A percentile compares a stretch with the other conserved stretches of the same genome.
These are phyloP conservation scores for Madurella fahalii DNA, from an alignment of 2,329 filamentous ascomycete species.

Conservation along the genomic window DNA sequence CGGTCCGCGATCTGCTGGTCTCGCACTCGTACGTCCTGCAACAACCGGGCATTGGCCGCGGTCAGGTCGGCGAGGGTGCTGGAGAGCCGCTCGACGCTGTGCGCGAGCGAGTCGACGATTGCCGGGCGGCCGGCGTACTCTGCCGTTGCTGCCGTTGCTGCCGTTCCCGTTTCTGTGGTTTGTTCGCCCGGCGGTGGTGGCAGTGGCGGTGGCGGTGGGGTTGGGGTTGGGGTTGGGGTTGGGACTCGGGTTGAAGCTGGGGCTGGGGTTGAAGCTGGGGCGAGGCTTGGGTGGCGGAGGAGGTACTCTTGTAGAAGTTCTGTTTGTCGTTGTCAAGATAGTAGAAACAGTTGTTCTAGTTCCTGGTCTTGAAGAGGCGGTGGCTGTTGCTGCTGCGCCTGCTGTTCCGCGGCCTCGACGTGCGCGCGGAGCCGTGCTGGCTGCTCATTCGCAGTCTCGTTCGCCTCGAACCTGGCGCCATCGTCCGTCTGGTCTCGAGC, in stretches of 20 bases:
- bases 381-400: not conserved
- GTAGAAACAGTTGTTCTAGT: too few species aligned
- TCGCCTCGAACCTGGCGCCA: not conserved
- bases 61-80: slow-evolving; percentile 8
- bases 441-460: not conserved
- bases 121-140: slow-evolving; percentile 3
- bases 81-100: slow-evolving; percentile 13
- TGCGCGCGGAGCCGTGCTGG: not conserved
- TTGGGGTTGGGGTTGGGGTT: too few species aligned
- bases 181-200: too few species aligned
- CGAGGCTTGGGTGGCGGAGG: too few species aligned
- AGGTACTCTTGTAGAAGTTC: too few species aligned
- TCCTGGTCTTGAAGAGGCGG: too few species aligned
- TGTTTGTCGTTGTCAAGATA: too few species aligned
- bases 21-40: slow-evolving; percentile 5
- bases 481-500: not conserved
- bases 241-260: too few species aligned
- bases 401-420: not conserved
- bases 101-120: slow-evolving; percentile 8
- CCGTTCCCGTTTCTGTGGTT: not conserved
- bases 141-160: not conserved
- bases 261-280: too few species aligned
- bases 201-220: too few species aligned
- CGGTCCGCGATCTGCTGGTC: slow-evolving; percentile 6
- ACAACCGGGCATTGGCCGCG: slow-evolving; percentile 8